These are phyloP conservation scores for Globisporangium heterothallicum DNA, from an alignment of 352 stramenopile genomes.

Conservation along the genomic window DNA sequence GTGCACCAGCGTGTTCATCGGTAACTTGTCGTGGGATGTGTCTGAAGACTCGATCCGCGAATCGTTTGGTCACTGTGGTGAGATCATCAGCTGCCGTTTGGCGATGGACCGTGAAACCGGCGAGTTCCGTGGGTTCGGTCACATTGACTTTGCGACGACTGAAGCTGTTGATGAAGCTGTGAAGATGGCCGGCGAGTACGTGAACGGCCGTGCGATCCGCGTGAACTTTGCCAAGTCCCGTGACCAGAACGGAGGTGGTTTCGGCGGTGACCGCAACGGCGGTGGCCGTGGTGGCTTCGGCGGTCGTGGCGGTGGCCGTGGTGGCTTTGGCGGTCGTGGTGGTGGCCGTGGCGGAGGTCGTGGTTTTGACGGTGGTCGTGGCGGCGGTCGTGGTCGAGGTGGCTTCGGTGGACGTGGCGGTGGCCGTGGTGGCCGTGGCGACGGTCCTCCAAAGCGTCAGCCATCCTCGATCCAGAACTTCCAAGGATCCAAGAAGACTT, in stretches of 20 bases:
- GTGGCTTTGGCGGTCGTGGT: slow-evolving; percentile 40
- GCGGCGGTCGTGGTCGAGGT: slow-evolving; percentile 21
- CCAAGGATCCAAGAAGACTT: slow-evolving; percentile 95
- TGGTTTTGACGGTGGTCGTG: slow-evolving; percentile 20
- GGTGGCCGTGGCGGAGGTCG: slow-evolving; percentile 41
- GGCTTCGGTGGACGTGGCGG: slow-evolving; percentile 34
- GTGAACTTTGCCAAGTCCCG: slow-evolving; percentile 93
- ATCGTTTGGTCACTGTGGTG: slow-evolving; percentile 93
- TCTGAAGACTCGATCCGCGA: slow-evolving; percentile 92
- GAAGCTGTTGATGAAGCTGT: slow-evolving; percentile 91
- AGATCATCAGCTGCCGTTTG: slow-evolving; percentile 93
- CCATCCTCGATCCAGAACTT: slow-evolving; percentile 91
- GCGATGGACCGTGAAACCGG: slow-evolving; percentile 95
- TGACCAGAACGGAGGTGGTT: slow-evolving; percentile 26
- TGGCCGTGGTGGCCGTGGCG: slow-evolving; percentile 50
- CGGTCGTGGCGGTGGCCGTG: slow-evolving; percentile 38
- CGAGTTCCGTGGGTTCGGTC: slow-evolving; percentile 97
- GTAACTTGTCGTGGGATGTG: slow-evolving; percentile 96
- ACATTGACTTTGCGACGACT: slow-evolving; percentile 96
- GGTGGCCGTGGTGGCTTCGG: slow-evolving; percentile 49
- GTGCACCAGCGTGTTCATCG: slow-evolving; percentile 96
- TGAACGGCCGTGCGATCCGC: slow-evolving; percentile 91
- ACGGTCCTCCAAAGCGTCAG: slow-evolving; percentile 81
- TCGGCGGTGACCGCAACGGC: slow-evolving; percentile 41
- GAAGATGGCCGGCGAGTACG: slow-evolving; percentile 88